These are phyloP conservation scores for Populus ilicifolia DNA, from an alignment of 345 rosid genomes.

Conservation along the genomic window DNA sequence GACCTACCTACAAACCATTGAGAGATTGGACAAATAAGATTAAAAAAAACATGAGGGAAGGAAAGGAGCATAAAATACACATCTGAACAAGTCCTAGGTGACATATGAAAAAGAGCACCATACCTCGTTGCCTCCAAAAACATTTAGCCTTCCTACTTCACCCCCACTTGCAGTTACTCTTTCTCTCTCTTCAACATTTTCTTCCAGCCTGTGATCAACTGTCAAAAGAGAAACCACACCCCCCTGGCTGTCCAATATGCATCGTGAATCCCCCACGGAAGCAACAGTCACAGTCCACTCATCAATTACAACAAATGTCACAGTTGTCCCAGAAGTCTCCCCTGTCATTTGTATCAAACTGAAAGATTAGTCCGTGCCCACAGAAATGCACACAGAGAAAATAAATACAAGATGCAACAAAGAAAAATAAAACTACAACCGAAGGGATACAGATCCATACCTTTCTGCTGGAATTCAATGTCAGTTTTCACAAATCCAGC, in stretches of 20 bases:
- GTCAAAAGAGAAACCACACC: conserved; percentile 94
- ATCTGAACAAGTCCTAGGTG: not conserved
- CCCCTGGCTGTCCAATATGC: conserved; percentile 95
- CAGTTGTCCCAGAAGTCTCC: conserved; percentile 98
- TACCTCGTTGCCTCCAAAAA: conserved; percentile 97
- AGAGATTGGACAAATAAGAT: conserved; percentile 11
- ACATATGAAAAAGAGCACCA: not conserved
- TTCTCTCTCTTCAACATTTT: conserved; percentile 95
- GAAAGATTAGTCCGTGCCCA: conserved; percentile 17
- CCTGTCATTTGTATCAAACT: conserved; percentile 47
- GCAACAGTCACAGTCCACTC: conserved; percentile 99
- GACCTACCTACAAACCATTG: conserved; percentile 65
- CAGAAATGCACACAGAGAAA: not conserved
- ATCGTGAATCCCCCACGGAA: conserved; percentile 98
- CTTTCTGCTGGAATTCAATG: conserved; percentile 94
- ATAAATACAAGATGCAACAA: not conserved
- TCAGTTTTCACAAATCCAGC: conserved; percentile 99
- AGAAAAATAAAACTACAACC: not conserved
- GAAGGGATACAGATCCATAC: conserved; percentile 30
- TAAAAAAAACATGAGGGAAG: not conserved
- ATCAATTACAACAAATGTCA: conserved; percentile 91
- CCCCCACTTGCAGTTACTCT: conserved; percentile 99
- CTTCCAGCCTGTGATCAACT: conserved; percentile 97
- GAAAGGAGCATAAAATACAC: not conserved
- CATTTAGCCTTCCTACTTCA: conserved; percentile 96